Percentiles rank a stretch among this genome's conserved stretches.
Conservation (phyloP, 1,284 basidiomycete species). For the Mixia osmundae region DNA sequence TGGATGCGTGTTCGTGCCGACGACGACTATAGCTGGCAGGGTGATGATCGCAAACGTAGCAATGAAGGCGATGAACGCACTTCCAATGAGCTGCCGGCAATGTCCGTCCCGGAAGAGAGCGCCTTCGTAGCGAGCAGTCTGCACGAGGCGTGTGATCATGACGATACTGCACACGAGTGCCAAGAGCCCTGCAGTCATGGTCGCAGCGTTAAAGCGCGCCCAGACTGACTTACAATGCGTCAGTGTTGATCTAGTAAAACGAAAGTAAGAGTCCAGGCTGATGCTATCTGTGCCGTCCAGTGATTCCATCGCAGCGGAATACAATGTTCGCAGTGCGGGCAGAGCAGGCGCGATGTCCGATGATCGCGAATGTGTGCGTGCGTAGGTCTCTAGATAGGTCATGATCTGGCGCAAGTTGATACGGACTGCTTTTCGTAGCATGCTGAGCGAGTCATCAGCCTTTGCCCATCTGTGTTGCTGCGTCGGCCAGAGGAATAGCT, state of each 20-base stretch:
- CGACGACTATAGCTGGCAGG: no score
- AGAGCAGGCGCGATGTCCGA: no score
- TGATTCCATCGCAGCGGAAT: background rate
- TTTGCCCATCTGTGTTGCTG: background rate
- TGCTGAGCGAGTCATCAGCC: slow-evolving; percentile 10
- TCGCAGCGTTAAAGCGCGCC: slow-evolving; percentile 69
- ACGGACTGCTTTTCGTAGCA: slow-evolving; percentile 38
- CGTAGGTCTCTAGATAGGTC: slow-evolving; percentile 49
- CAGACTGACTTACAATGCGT: slow-evolving; percentile 41
- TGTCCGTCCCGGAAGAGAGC: slow-evolving; percentile 4
- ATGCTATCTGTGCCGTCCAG: background rate
- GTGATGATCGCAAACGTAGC: background rate
- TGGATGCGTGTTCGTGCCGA: no score
- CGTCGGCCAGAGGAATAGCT: slow-evolving; percentile 37
- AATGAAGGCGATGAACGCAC: slow-evolving; percentile 1
- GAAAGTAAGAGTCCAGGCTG: background rate
- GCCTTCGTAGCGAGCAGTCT: slow-evolving; percentile 3
- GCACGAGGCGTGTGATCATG: slow-evolving; percentile 20
- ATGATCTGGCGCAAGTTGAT: slow-evolving; percentile 57
- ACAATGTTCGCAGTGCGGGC: slow-evolving; percentile 10
- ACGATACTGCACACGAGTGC: slow-evolving; percentile 24
- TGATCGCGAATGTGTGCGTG: slow-evolving; percentile 27
- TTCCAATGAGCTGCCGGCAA: background rate
- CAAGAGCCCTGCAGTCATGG: slow-evolving; percentile 41
- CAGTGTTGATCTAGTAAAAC: slow-evolving; percentile 5